Evolutionary conservation across 2,329 filamentous ascomycete species (phyloP).

Genomic region (Fusarium sacchari): DNA sequence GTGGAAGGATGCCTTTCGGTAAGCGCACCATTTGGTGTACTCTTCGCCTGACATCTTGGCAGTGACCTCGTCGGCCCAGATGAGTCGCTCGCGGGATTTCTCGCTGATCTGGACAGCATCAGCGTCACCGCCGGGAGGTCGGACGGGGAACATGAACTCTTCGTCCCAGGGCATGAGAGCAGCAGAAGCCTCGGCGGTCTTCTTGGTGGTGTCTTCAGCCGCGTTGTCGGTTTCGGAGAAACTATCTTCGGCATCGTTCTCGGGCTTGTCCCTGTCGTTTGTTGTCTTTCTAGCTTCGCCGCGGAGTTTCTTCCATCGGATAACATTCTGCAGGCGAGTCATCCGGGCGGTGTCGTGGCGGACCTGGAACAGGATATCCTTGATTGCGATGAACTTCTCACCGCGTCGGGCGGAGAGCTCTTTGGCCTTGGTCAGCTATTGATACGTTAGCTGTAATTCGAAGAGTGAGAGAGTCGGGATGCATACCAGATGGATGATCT

Average conservation of each 20-base stretch:
- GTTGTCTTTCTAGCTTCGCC: constrained; percentile 73
- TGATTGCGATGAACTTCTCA: constrained; percentile 85
- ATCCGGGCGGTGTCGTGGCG: constrained; percentile 95
- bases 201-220: constrained; percentile 70
- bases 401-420: constrained; percentile 89
- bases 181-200: constrained; percentile 80
- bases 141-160: constrained; percentile 84
- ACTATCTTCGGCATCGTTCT: constrained; percentile 79
- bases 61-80: constrained; percentile 93
- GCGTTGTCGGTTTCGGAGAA: constrained; percentile 65
- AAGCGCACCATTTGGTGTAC: constrained; percentile 98
- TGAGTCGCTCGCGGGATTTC: constrained; percentile 88
- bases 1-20: constrained; percentile 94
- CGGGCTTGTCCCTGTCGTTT: constrained; percentile 74
- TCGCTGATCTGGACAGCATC: constrained; percentile 66
- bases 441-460: not conserved
- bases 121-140: constrained; percentile 77
- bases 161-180: constrained; percentile 95
- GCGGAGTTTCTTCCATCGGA: constrained; percentile 97
- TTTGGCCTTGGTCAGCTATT: constrained; percentile 83
- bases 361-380: constrained; percentile 94
- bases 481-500: constrained; percentile 88
- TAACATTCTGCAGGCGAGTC: constrained; percentile 88
- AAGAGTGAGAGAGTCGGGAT: accelerated
- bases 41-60: constrained; percentile 96